Conservation (phyloP, 1,139 yeast species). For the Arxiozyma bovina region DNA sequence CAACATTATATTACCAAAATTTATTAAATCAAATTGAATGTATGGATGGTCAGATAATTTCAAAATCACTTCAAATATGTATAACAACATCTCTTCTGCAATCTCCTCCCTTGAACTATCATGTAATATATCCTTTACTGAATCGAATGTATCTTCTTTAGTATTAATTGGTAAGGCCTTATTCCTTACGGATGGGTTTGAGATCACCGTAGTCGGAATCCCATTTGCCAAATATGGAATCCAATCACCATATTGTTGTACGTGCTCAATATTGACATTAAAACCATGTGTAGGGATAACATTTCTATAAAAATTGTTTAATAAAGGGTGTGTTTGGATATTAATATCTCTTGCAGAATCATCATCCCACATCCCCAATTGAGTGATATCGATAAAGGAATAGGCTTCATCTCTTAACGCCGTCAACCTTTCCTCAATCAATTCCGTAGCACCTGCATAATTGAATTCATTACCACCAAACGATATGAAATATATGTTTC, state of each 20-base stretch:
- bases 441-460: constrained; percentile 75
- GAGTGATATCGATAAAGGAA: constrained; percentile 59
- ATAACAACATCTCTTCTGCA: constrained; percentile 51
- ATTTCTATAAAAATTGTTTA: constrained; percentile 36
- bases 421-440: constrained; percentile 54
- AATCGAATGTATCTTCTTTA: constrained; percentile 58
- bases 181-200: constrained; percentile 34
- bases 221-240: constrained; percentile 50
- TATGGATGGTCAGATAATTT: constrained; percentile 64
- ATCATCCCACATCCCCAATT: constrained; percentile 43
- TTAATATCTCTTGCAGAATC: constrained; percentile 57
- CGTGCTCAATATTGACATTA: constrained; percentile 22
- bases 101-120: constrained; percentile 35
- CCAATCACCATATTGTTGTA: constrained; percentile 53
- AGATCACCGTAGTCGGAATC: constrained; percentile 49
- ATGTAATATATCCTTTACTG: constrained; percentile 38
- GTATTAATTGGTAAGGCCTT: constrained; percentile 48
- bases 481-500: constrained; percentile 76
- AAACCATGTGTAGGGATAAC: constrained; percentile 19
- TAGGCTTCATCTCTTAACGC: constrained; percentile 54
- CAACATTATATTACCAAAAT: constrained; percentile 36
- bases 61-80: constrained; percentile 47
- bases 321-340: constrained; percentile 59
- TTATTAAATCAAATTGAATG: constrained; percentile 55
- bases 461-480: constrained; percentile 83